phyloP scores from a whole-genome alignment of 768 basidiomycete genomes.

The Rhizopogon vesiculosus region DNA sequence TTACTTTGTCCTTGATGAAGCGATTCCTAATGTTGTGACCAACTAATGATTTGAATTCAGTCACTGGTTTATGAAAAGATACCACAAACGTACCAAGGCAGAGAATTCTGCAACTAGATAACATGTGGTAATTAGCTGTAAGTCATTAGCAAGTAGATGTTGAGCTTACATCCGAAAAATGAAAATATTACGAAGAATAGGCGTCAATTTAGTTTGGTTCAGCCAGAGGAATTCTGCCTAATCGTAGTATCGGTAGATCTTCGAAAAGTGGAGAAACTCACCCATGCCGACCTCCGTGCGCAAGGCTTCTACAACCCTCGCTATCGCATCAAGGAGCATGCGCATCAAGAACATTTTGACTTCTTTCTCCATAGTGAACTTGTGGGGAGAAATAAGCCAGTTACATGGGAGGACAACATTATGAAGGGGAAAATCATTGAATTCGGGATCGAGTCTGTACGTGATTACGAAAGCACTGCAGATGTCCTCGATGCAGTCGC shows the following conservation, averaged over 20 bases:
- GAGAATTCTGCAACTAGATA: constrained; percentile 40
- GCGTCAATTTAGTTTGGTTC: constrained; percentile 9
- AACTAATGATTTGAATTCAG: constrained; percentile 13
- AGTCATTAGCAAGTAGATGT: neutral
- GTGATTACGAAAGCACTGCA: constrained; percentile 37
- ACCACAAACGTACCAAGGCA: constrained; percentile 37
- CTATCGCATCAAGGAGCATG: constrained; percentile 15
- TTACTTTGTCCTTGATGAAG: neutral
- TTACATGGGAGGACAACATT: constrained; percentile 47
- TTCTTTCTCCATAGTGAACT: constrained; percentile 11
- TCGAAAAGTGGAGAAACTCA: constrained; percentile 6
- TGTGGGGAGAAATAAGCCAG: constrained; percentile 35
- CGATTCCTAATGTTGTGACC: constrained; percentile 26
- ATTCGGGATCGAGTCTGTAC: constrained; percentile 13
- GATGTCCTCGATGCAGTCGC: constrained; percentile 46
- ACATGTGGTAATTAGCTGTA: neutral
- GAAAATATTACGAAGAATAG: constrained; percentile 31
- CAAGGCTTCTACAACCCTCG: constrained; percentile 23
- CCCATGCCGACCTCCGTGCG: constrained; percentile 24
- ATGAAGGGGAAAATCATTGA: constrained; percentile 27
- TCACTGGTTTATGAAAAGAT: neutral
- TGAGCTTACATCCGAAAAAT: constrained; percentile 43
- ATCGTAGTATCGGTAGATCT: neutral
- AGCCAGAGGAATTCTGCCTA: neutral
- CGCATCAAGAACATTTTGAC: neutral